These are phyloP conservation scores for Psilocybe cubensis DNA, from an alignment of 768 basidiomycete genomes.

Conservation along the genomic window DNA sequence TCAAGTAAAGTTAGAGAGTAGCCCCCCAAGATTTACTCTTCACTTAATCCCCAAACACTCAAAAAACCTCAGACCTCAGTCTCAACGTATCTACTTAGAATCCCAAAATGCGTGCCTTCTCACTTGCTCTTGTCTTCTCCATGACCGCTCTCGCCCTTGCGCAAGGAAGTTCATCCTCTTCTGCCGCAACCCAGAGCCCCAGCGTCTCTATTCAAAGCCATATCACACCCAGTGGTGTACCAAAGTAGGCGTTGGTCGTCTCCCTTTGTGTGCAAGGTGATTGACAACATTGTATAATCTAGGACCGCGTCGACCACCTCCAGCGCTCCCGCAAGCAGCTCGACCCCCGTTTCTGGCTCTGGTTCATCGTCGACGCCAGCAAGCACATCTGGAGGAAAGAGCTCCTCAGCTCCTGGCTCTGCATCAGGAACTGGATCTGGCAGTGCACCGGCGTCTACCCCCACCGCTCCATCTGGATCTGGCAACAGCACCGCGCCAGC, in stretches of 20 bases:
- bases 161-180: background rate
- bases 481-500: background rate
- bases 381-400: background rate
- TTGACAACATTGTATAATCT: background rate
- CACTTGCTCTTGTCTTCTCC: conserved; percentile 11
- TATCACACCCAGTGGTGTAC: conserved; percentile 12
- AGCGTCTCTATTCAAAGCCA: conserved; percentile 1
- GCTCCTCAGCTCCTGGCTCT: background rate
- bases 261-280: background rate
- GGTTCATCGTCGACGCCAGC: background rate
- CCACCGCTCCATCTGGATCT: background rate
- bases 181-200: background rate
- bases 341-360: background rate
- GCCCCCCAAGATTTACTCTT: background rate
- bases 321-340: background rate
- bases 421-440: background rate
- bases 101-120: conserved; percentile 10
- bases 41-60: background rate
- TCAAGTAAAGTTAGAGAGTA: background rate
- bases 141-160: conserved; percentile 5
- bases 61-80: background rate
- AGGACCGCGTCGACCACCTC: background rate
- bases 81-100: background rate
- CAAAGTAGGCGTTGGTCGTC: conserved; percentile 6
- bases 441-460: background rate